Evolutionary conservation across 306 rosid genomes (phyloP).

Genomic region (Luffa aegyptiaca): DNA sequence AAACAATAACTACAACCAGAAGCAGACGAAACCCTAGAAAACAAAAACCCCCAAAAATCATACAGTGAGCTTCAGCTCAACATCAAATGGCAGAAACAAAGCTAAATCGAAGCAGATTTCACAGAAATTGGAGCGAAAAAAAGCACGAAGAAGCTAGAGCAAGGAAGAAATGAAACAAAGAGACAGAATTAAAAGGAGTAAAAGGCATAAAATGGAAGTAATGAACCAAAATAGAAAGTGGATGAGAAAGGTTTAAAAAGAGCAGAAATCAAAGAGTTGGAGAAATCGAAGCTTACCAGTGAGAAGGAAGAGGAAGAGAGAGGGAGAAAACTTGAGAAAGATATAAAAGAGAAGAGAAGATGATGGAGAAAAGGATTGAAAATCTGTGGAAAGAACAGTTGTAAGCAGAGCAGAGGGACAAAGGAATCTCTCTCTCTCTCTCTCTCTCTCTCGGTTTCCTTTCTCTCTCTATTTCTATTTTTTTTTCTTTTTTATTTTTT

Average conservation of each 20-base stretch:
- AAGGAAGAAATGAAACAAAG: not conserved
- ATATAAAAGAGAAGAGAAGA: not conserved
- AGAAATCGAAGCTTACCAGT: constrained; percentile 23
- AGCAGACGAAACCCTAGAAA: constrained; percentile 19
- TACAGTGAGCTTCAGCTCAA: constrained; percentile 6
- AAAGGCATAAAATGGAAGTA: not conserved
- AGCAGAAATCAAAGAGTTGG: not conserved
- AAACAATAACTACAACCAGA: not conserved
- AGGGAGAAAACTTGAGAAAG: not conserved
- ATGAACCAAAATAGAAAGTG: not conserved
- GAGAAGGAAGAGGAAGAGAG: constrained; percentile 4
- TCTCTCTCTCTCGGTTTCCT: constrained; percentile 1
- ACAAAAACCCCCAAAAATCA: constrained; percentile 3
- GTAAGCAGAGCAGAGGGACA: constrained; percentile 18
- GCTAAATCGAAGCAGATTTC: constrained; percentile 1
- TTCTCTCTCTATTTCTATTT: not conserved
- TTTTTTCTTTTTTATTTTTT: too few relatives aligned
- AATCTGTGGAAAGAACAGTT: constrained; percentile 18
- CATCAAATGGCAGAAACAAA: not conserved
- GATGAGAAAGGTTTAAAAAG: not conserved
- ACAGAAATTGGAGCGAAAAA: not conserved
- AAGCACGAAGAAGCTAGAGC: not conserved
- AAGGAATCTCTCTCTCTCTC: constrained; percentile 6
- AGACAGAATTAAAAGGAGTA: not conserved
- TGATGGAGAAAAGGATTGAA: not conserved